These are phyloP conservation scores for Mycena galericulata DNA, from an alignment of 768 basidiomycete genomes.

Conservation along the genomic window DNA sequence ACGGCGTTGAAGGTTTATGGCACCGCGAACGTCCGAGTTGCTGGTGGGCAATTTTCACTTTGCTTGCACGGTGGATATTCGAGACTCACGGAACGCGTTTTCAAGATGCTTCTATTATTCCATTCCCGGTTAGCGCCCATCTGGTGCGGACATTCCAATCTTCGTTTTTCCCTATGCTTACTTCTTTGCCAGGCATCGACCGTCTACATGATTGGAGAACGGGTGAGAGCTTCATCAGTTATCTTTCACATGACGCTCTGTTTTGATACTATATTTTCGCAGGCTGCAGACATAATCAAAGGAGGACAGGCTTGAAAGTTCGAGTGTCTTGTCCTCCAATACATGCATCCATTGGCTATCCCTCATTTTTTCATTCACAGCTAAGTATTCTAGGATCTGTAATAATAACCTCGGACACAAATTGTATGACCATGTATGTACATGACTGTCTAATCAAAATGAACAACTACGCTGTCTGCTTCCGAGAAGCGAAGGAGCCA, in stretches of 20 bases:
- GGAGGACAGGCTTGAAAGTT: background rate
- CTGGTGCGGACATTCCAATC: constrained; percentile 36
- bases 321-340: no score
- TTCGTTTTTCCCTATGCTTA: background rate
- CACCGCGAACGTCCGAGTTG: constrained; percentile 48
- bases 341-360: no score
- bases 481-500: no score
- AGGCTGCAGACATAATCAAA: constrained; percentile 37
- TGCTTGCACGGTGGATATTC: background rate
- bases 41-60: constrained; percentile 40
- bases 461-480: no score
- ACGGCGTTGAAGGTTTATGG: constrained; percentile 51
- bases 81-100: background rate
- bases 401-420: no score
- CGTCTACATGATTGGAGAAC: constrained; percentile 47
- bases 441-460: no score
- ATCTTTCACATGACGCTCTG: background rate
- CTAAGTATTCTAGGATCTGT: no score
- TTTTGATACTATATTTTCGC: no score
- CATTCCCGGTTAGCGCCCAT: constrained; percentile 49
- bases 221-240: constrained; percentile 28
- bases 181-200: constrained; percentile 35
- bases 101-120: constrained; percentile 49
- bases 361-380: no score
- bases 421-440: no score